These are phyloP conservation scores for Yamadazyma oceani DNA, from an alignment of 1,139 yeast species.

Conservation along the genomic window DNA sequence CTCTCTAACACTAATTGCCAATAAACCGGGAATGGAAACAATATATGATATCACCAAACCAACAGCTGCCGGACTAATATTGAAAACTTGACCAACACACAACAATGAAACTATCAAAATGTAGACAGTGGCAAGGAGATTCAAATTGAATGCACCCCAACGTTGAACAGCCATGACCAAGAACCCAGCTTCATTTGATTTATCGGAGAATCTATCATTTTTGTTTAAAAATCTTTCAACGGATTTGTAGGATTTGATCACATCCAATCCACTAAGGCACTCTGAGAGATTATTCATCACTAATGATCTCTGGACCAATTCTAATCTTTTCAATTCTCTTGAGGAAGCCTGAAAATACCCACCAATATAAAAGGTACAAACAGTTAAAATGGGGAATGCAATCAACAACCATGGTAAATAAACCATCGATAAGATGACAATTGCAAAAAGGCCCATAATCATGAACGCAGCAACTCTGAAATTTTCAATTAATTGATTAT, in stretches of 20 bases:
- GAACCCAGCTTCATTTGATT: constrained; percentile 70
- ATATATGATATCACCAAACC: constrained; percentile 71
- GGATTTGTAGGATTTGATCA: constrained; percentile 61
- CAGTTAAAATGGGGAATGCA: constrained; percentile 41
- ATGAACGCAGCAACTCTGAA: constrained; percentile 44
- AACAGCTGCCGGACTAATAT: constrained; percentile 61
- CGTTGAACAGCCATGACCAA: constrained; percentile 69
- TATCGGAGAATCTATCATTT: constrained; percentile 51
- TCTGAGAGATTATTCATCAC: constrained; percentile 68
- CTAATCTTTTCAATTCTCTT: constrained; percentile 42
- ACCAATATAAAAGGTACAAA: constrained; percentile 33
- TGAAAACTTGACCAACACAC: constrained; percentile 63
- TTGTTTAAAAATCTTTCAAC: constrained; percentile 49
- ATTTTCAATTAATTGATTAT: constrained; percentile 68
- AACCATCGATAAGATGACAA: constrained; percentile 62
- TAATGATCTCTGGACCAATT: constrained; percentile 34
- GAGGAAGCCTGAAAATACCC: constrained; percentile 50
- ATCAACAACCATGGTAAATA: constrained; percentile 65
- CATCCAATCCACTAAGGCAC: constrained; percentile 65
- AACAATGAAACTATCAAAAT: constrained; percentile 54
- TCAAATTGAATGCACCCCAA: constrained; percentile 72
- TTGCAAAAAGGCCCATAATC: constrained; percentile 56
- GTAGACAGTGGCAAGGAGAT: constrained; percentile 47
- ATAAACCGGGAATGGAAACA: constrained; percentile 47
- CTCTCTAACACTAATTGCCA: constrained; percentile 50